A percentile compares a stretch with the other conserved stretches of the same genome.
Conservation (phyloP, 441 rosid genomes). For the Populus hybrid region DNA sequence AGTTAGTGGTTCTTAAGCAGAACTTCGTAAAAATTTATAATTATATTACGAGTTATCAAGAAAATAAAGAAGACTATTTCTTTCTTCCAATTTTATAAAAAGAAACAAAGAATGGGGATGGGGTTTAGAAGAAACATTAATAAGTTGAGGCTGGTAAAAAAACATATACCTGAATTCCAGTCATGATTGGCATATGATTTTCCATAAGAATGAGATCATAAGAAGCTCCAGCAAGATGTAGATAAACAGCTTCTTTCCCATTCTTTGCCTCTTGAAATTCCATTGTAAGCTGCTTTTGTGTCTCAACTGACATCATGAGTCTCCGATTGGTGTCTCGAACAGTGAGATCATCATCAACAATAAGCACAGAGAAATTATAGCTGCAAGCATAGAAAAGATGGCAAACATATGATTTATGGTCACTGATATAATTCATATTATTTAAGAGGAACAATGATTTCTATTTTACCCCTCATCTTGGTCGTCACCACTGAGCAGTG, state of each 20-base stretch:
- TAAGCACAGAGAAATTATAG: neutral
- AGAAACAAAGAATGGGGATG: neutral
- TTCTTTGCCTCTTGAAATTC: neutral
- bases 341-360: neutral
- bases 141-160: neutral
- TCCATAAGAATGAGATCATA: neutral
- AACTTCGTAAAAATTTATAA: neutral
- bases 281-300: neutral
- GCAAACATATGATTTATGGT: too few species aligned
- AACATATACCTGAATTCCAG: neutral
- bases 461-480: neutral
- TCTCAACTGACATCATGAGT: neutral
- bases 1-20: neutral
- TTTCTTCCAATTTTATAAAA: too few species aligned
- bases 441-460: neutral
- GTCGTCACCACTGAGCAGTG: too few species aligned
- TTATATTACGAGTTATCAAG: neutral
- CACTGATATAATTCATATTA: too few species aligned
- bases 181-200: neutral
- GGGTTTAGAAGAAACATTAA: neutral
- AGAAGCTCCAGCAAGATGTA: neutral
- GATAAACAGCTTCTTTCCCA: neutral
- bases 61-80: neutral
- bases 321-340: neutral
- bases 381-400: neutral